phyloP scores from a whole-genome alignment of 257 asterid genomes.

The Voacanga thouarsii region DNA sequence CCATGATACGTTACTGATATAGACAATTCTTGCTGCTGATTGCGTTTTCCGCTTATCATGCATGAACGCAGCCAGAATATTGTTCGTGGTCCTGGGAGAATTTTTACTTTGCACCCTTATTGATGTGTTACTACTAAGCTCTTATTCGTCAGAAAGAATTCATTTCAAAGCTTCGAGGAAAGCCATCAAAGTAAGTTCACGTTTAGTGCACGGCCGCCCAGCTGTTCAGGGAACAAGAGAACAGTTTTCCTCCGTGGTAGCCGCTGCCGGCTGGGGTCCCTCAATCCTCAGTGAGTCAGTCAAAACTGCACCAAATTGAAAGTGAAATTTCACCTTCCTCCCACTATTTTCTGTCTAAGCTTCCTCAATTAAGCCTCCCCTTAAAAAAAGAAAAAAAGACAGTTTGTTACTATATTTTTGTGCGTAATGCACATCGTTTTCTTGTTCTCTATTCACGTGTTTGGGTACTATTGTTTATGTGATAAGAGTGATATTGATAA shows the following conservation, averaged over 20 bases:
- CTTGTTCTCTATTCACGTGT: neutral
- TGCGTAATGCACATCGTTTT: no score
- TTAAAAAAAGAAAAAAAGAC: neutral
- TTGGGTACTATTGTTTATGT: neutral
- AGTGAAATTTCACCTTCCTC: neutral
- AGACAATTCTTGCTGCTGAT: neutral
- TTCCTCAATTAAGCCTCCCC: neutral
- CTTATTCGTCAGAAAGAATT: no score
- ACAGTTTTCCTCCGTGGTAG: neutral
- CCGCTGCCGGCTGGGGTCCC: neutral
- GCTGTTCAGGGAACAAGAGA: neutral
- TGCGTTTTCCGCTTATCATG: conserved; percentile 4
- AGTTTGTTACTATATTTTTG: neutral
- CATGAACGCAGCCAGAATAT: neutral
- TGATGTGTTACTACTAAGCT: neutral
- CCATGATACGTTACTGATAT: neutral
- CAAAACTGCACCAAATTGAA: neutral
- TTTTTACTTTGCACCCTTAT: neutral
- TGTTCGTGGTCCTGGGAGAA: neutral
- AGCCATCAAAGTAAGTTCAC: neutral
- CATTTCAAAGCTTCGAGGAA: neutral
- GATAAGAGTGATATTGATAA: neutral
- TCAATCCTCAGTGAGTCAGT: neutral
- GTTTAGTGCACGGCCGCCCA: neutral
- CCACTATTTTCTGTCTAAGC: neutral